phyloP scores from a whole-genome alignment of 1,284 basidiomycete species.

The Cerioporus squamosus region DNA sequence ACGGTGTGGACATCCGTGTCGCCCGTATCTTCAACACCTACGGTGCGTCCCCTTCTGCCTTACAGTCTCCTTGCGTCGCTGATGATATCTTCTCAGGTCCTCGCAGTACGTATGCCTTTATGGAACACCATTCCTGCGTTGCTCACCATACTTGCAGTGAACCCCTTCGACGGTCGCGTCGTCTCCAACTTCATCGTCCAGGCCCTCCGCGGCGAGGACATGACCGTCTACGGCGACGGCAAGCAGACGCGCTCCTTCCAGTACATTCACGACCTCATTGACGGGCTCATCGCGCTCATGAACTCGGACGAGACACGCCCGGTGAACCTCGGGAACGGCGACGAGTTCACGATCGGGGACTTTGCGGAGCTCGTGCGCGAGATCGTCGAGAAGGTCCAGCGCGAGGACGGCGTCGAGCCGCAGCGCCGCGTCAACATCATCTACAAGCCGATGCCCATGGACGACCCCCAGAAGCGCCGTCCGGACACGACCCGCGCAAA shows the following conservation, averaged over 20 bases:
- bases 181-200: slow-evolving; percentile 99
- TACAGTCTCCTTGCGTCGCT: background rate
- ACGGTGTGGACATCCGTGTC: slow-evolving; percentile 93
- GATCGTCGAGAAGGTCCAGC: slow-evolving; percentile 88
- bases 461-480: slow-evolving; percentile 93
- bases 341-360: slow-evolving; percentile 94
- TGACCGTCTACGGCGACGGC: slow-evolving; percentile 98
- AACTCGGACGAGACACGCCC: slow-evolving; percentile 90
- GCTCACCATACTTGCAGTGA: slow-evolving; percentile 65
- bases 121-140: background rate
- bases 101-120: slow-evolving; percentile 44
- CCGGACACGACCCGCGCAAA: slow-evolving; percentile 93
- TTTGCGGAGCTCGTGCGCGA: slow-evolving; percentile 90
- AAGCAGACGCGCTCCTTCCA: slow-evolving; percentile 96
- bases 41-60: slow-evolving; percentile 41
- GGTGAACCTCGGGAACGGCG: slow-evolving; percentile 92
- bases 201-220: slow-evolving; percentile 92
- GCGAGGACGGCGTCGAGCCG: slow-evolving; percentile 71
- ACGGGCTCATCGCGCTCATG: slow-evolving; percentile 90
- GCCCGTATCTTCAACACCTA: slow-evolving; percentile 97
- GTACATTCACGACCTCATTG: slow-evolving; percentile 85
- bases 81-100: slow-evolving; percentile 38
- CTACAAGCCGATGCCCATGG: slow-evolving; percentile 86
- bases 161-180: slow-evolving; percentile 94
- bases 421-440: slow-evolving; percentile 72